Evolutionary conservation across 2,329 filamentous ascomycete genomes (phyloP), one percentile per base, ranked within the genome.

Genomic region (Aspergillus niger): DNA sequence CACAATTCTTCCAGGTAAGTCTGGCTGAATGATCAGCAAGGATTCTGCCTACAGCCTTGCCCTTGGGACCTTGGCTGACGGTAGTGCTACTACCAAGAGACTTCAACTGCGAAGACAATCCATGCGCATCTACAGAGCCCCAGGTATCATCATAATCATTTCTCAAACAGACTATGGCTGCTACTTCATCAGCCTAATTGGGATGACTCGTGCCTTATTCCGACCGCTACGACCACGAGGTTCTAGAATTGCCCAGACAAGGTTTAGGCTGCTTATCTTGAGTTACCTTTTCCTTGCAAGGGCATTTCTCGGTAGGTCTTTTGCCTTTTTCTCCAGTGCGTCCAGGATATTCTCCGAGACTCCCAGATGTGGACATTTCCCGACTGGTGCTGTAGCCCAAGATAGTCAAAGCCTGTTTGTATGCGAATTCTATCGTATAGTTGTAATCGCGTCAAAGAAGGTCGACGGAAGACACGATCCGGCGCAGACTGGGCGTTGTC

Each of bases 331-430:
- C 53, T 30, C 41, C n/a, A n/a, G 28, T 30, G 20, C 24, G 50
- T 26, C 30, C 24, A 24, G 49, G 50, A 61, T 61, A 61, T 61
- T 58, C 59, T 55, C 59, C 59, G 55, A 55, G 22, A 43, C 36
- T 38, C 41, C 32, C 15, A 22, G 26, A 41, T 44, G 55, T 41
- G 59, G 59, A 49, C 28, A 30, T 38, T 41, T 60, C 39, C 49
- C 47, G 53, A 15, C 43, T 22, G 30, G 24, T 24, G 30, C 28
- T 26, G 43, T 55, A 55, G 36, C 10, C 51, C 36, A 54, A 38
- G 24, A 43, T 24, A 41, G 41, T 22, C 38, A 55, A 36, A 41
- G 39, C 38, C 17, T 11, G 24, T 17, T n/a, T 57, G 10, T 24
- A 8, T 50, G 26, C 8, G 2, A 13, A 28, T 17, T 30, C 47